Base-by-base conservation (phyloP, 1,284 basidiomycete genomes). In the Ceratobasidium sp. region DNA sequence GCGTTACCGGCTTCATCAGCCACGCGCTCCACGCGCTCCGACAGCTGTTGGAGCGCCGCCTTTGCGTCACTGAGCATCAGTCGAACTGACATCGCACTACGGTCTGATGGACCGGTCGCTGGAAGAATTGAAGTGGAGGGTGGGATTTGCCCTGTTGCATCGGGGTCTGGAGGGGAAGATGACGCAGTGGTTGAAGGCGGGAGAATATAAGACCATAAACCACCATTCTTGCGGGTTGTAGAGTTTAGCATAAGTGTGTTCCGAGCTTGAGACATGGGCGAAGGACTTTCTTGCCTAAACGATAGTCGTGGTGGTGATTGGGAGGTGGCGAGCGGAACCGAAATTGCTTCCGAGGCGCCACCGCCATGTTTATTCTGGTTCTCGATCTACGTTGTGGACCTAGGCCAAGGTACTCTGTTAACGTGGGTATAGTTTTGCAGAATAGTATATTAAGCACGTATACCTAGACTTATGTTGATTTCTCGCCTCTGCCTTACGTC, bases 11-110 rank as follows among this genome's bases (percentile, higher is more conserved):
- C 23, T 63, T 56, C 71, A 44, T 64, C 61, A 42, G 39, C 60
- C 3, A 75, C 61, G 3, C 61, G 42, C 44, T 75, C 72, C 58
- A 75, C 72, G 46, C 72, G 72, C n/a, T 75, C 72, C 18, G 72
- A 63, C 46, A 75, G 49, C 49, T 75, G 60, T 60, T 75, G 72
- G 42, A 75, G 46, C n/a, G 61, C 72, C 4, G 72, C 60, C 51
- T 75, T 49, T 1, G 72, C 61, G 33, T 75, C 72, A 15, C 72
- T 61, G 20, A 75, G 72, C 72, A 66, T 55, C 20, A 75, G 72
- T 61, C 72, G 60, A 66, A 66, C 51, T 13, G 72, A 75, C 18
- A 75, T 33, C 13, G 61, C 72, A 23, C 61, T 75, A 23, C 72
- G 60, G 56, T 75, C 72, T 46, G 49, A 63, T 2, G 72, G 72